Conservation (phyloP, 768 basidiomycete species). For the Pleurotus pulmonarius region DNA sequence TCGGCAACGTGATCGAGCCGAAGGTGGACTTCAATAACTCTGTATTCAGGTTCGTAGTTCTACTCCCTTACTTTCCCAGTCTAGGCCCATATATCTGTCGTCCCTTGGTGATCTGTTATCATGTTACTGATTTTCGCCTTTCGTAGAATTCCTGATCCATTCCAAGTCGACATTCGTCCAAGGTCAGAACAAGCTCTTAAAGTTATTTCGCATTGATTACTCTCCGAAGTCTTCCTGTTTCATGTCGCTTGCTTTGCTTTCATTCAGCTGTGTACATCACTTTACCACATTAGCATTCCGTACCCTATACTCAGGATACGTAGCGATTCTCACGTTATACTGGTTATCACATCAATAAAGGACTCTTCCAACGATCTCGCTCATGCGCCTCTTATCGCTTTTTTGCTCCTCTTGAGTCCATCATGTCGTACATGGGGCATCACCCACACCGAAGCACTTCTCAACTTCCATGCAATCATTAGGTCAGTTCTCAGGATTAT, state of each 20-base stretch:
- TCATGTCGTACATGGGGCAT: too few species aligned
- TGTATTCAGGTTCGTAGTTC: slow-evolving; percentile 57
- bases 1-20: slow-evolving; percentile 45
- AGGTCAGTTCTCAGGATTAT: too few species aligned
- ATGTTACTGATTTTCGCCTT: background rate
- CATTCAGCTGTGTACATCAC: slow-evolving; percentile 2
- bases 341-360: too few species aligned
- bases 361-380: too few species aligned
- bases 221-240: background rate
- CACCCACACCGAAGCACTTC: too few species aligned
- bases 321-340: too few species aligned
- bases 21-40: slow-evolving; percentile 53
- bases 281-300: background rate
- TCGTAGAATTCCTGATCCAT: slow-evolving; percentile 41
- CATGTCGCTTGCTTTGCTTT: slow-evolving; percentile 6
- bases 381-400: too few species aligned
- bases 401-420: too few species aligned
- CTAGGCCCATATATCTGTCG: background rate
- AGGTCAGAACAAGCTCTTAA: slow-evolving; percentile 41
- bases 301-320: too few species aligned
- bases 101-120: background rate
- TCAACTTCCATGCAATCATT: too few species aligned
- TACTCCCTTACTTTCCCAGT: background rate
- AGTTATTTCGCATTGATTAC: slow-evolving; percentile 29
- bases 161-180: slow-evolving; percentile 47